Conservation (phyloP, 768 basidiomycete genomes). For the Russula olivacea region DNA sequence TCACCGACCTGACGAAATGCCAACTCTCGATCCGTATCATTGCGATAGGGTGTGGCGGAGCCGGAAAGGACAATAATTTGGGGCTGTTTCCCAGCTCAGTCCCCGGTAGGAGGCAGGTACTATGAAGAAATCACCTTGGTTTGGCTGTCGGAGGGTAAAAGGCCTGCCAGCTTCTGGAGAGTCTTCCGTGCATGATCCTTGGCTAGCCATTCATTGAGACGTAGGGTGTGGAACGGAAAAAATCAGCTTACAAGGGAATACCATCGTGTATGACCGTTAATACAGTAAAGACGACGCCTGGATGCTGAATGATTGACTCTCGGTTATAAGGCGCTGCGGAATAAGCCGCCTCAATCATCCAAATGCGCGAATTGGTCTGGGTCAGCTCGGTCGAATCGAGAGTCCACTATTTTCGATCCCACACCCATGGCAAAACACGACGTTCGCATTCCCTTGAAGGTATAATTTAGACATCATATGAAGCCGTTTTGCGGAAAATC, state of each 20-base stretch:
- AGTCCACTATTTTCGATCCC: no score
- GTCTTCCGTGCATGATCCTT: constrained; percentile 49
- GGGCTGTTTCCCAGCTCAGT: constrained; percentile 38
- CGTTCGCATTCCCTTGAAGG: no score
- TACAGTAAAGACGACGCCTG: background rate
- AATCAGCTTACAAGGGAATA: constrained; percentile 5
- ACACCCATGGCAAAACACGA: no score
- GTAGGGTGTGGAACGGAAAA: background rate
- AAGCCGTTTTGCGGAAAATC: no score
- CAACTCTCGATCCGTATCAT: constrained; percentile 84
- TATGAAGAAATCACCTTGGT: constrained; percentile 44
- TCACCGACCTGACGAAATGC: constrained; percentile 47
- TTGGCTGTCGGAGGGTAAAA: constrained; percentile 45
- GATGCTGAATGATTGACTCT: no score
- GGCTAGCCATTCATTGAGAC: constrained; percentile 33
- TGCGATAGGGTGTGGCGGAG: constrained; percentile 54
- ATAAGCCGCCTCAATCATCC: background rate
- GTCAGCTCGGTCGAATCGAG: no score
- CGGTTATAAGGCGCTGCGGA: background rate
- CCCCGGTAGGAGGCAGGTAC: background rate
- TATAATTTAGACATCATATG: no score
- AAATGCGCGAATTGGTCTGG: no score
- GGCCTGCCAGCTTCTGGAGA: constrained; percentile 44
- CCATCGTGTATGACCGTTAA: background rate
- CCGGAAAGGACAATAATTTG: constrained; percentile 67